Base-by-base conservation (phyloP, 805 yeast species). In the Ogataea pilisensis region DNA sequence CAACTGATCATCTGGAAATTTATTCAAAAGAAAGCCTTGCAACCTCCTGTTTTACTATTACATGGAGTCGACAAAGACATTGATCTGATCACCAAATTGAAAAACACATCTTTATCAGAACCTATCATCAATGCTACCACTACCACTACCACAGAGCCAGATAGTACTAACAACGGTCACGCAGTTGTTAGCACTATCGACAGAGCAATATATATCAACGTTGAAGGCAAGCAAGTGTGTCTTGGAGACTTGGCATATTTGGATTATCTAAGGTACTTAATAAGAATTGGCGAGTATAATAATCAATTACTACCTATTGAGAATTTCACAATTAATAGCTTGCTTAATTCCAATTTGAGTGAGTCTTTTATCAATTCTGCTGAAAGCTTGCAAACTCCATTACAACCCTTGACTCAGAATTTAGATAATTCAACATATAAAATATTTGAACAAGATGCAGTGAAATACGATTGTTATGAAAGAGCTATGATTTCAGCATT, bases 401-500 rank as follows among this genome's bases (percentile, higher is more conserved):
- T 90, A 24, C 85, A 85, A 55, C 97, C 98, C 0, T 67, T 83
- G 39, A 57, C 68, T 2, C 70, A 72, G 31, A 66, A 80, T 46
- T 63, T 90, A 33, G 75, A 77, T 16, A 69, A 77, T 44, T 65
- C 67, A 14, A 76, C 83, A 0, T 90, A 90, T 55, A 70, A 72
- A 18, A 70, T 73, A 4, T 89, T 90, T 58, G 95, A 87, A 58
- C 65, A 69, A 34, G 97, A 90, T 59, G 51, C 55, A 0, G 66
- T 68, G 35, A 90, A 90, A 60, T 90, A 90, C 57, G 68, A 72
- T 8, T 70, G 71, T 45, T 90, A 90, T 57, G 80, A 73, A 43
- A 51, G 64, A 21, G 95, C 95, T 1, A 75, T 85, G 5, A 65
- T 63, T 20, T 57, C 68, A 32, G 87, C 90, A 0, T 43, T 84